A percentile compares a stretch with the other conserved stretches of the same genome.
phyloP scores from a whole-genome alignment of 805 yeast genomes.

The Kodamaea neixiangensis region DNA sequence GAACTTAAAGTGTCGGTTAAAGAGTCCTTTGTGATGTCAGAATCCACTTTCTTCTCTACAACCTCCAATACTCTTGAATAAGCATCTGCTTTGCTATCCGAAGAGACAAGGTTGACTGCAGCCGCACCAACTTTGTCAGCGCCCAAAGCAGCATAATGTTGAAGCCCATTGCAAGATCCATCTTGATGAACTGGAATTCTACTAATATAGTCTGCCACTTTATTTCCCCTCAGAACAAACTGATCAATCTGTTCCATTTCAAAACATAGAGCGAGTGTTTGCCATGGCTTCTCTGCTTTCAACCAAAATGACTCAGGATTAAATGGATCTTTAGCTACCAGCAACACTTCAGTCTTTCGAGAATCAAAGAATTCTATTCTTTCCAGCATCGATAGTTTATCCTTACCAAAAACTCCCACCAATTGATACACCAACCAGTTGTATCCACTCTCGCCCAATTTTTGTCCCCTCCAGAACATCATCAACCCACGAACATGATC shows the following conservation, averaged over 20 bases:
- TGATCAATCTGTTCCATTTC: constrained; percentile 28
- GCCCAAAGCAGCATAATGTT: constrained; percentile 47
- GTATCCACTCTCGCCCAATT: constrained; percentile 37
- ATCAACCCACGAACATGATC: constrained; percentile 36
- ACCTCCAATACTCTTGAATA: constrained; percentile 32
- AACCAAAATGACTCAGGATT: constrained; percentile 29
- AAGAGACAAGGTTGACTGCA: constrained; percentile 40
- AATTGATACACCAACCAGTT: constrained; percentile 43
- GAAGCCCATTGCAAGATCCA: constrained; percentile 49
- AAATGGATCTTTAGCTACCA: constrained; percentile 32
- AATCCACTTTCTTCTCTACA: constrained; percentile 14
- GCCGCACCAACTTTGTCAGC: constrained; percentile 36
- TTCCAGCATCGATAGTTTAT: constrained; percentile 27
- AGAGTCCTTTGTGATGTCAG: neutral
- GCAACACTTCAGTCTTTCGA: constrained; percentile 22
- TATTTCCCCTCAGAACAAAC: constrained; percentile 18
- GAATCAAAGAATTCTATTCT: constrained; percentile 28
- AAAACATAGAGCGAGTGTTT: constrained; percentile 34
- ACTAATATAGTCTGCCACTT: constrained; percentile 22
- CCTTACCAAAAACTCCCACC: constrained; percentile 34
- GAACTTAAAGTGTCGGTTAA: too few species aligned
- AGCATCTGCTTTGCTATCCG: constrained; percentile 23
- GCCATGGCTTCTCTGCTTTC: constrained; percentile 45
- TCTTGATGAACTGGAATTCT: constrained; percentile 44
- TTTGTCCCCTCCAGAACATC: constrained; percentile 40